Evolutionary conservation across 164 flowering plant genomes (phyloP).

Genomic region (Annona squamosa): DNA sequence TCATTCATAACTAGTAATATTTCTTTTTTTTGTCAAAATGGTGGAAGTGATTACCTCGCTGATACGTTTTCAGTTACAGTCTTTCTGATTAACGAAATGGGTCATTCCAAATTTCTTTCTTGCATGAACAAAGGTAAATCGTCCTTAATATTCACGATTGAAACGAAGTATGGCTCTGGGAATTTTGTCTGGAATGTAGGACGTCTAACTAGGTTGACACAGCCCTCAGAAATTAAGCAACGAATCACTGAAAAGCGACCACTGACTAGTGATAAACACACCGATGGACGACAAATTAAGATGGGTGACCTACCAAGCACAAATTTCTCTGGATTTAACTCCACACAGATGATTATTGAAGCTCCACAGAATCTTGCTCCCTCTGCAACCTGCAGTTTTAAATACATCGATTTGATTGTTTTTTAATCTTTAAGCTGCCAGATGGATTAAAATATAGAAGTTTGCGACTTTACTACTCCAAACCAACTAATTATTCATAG

Average conservation of each 20-base stretch:
- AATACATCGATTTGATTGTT: no score
- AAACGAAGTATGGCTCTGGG: no score
- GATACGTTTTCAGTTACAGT: slow-evolving; percentile 29
- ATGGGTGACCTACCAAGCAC: slow-evolving; percentile 30
- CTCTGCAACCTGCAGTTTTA: slow-evolving; percentile 47
- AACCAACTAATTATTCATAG: no score
- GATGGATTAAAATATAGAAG: no score
- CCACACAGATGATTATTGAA: slow-evolving; percentile 63
- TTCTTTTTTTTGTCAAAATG: not conserved
- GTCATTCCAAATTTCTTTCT: slow-evolving; percentile 60
- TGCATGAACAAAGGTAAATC: slow-evolving; percentile 14
- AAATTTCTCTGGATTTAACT: slow-evolving; percentile 51
- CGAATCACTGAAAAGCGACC: no score
- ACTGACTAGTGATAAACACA: no score
- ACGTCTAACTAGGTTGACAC: no score
- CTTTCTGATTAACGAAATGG: slow-evolving; percentile 48
- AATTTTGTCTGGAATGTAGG: no score
- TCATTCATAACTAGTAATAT: not conserved
- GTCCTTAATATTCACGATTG: not conserved
- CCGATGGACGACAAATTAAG: no score
- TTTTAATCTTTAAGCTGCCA: no score
- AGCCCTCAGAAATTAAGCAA: no score
- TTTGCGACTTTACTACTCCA: no score
- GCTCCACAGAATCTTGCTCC: slow-evolving; percentile 60
- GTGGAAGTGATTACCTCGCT: slow-evolving; percentile 30